Evolutionary conservation across 352 stramenopile species (phyloP), one percentile per base, ranked within the genome.

Genomic region (Phytophthora pisi): DNA sequence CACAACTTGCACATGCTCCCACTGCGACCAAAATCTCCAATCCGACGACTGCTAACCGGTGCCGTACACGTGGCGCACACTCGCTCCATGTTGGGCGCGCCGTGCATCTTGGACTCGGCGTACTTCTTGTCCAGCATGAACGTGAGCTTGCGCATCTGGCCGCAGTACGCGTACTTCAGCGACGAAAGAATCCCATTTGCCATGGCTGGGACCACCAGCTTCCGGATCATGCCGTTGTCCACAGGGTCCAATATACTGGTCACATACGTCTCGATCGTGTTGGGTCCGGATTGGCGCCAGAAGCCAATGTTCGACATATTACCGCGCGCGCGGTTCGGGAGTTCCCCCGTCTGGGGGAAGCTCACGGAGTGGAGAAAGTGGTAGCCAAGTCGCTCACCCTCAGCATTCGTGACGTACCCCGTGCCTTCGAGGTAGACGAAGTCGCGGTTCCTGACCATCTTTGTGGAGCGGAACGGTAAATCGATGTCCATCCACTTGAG

Each of bases 101-200:
- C 43, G 3, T 16, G 43, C 18, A 50, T 4, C 43, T 50, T 50
- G 7, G 43, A 50, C 10, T 50, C 43, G 18, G 43, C 43, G 13
- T 50, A 28, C 18, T 50, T 50, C 13, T 50, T 50, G n/a, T 50
- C 43, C 3, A 50, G 43, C n/a, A 50, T 26, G 43, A 28, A 50
- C 10, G 43, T 50, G n/a, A 50, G 43, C 10, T 50, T 50, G n/a
- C 43, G 43, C 43, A 50, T 50, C 10, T 50, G 43, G 18, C 43
- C 43, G 11, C 43, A 50, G 11, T 50, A 50, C 5, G 43, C 43
- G 43, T 50, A 50, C 43, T 28, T 50, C 18, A 50, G 24, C 28
- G n/a, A 28, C 1, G n/a, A 50, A 3, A 50, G 18, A 50, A 50
- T 5, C 7, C 16, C 43, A 10, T 13, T 50, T 7, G 43, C 43